Percentiles rank a stretch among this genome's conserved stretches.
phyloP scores from a whole-genome alignment of 2,329 filamentous ascomycete genomes.

The Fusarium fujikuroi region DNA sequence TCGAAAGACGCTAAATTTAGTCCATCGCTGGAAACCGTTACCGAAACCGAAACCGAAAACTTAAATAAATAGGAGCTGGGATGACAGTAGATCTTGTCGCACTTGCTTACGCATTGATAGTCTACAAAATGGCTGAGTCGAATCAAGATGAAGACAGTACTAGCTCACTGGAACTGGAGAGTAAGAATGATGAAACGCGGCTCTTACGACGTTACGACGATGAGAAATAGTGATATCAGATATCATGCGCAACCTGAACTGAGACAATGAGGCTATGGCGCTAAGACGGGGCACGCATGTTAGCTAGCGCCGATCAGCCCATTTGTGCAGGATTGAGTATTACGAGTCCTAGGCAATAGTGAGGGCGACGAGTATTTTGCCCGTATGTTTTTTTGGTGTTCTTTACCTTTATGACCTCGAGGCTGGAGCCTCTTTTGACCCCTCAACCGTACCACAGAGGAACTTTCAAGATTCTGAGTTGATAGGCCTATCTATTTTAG shows the following conservation, averaged over 20 bases:
- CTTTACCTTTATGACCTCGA: too few species aligned
- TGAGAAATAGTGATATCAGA: neutral
- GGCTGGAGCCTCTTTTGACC: too few species aligned
- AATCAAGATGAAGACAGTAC: neutral
- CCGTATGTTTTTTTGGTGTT: too few species aligned
- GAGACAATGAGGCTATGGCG: neutral
- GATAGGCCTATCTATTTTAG: too few species aligned
- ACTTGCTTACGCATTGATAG: neutral
- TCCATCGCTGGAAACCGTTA: rapidly evolving
- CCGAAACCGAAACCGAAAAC: neutral
- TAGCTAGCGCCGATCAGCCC: neutral
- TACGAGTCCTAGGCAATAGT: too few species aligned
- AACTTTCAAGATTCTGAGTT: too few species aligned
- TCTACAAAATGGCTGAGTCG: neutral
- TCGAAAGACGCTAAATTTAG: neutral
- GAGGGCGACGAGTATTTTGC: too few species aligned
- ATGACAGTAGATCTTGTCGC: neutral
- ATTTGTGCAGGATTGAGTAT: too few species aligned
- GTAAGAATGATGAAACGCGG: neutral
- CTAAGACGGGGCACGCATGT: rapidly evolving
- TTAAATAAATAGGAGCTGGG: neutral
- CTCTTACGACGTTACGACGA: neutral
- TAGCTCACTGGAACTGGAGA: neutral
- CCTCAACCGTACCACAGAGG: too few species aligned
- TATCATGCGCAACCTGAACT: neutral